A percentile compares a stretch with the other conserved stretches of the same genome.
These are phyloP conservation scores for Flaveria linearis DNA, from an alignment of 129 eudicot species.

Conservation along the genomic window DNA sequence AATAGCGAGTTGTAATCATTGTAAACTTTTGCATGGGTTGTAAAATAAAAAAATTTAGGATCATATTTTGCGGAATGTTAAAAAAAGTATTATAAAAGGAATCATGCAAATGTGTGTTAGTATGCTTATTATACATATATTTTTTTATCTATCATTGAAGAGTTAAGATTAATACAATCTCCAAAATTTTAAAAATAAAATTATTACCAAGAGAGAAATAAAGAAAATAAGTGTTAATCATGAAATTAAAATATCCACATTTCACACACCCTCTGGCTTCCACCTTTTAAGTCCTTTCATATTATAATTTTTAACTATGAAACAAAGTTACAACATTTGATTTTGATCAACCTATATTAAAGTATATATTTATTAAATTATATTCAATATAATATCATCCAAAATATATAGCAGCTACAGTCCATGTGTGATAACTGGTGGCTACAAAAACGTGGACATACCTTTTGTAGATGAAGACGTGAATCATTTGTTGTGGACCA, in stretches of 20 bases:
- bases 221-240: background rate
- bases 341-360: background rate
- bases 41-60: too few species aligned
- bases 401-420: background rate
- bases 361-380: background rate
- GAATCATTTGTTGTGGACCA: background rate
- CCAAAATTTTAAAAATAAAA: too few species aligned
- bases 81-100: too few species aligned
- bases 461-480: background rate
- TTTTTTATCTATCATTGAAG: too few species aligned
- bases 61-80: too few species aligned
- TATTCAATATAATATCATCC: background rate
- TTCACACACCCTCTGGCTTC: background rate
- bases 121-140: too few species aligned
- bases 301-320: background rate
- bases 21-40: too few species aligned
- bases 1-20: too few species aligned
- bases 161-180: too few species aligned
- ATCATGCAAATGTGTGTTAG: too few species aligned
- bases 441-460: background rate
- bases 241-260: too few species aligned
- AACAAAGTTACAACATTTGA: background rate
- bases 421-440: background rate
- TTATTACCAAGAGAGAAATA: too few species aligned
- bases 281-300: background rate